Evolutionary conservation across 1,284 basidiomycete genomes (phyloP), one percentile per base, ranked within the genome.

Genomic region (Boletus subluridellus): DNA sequence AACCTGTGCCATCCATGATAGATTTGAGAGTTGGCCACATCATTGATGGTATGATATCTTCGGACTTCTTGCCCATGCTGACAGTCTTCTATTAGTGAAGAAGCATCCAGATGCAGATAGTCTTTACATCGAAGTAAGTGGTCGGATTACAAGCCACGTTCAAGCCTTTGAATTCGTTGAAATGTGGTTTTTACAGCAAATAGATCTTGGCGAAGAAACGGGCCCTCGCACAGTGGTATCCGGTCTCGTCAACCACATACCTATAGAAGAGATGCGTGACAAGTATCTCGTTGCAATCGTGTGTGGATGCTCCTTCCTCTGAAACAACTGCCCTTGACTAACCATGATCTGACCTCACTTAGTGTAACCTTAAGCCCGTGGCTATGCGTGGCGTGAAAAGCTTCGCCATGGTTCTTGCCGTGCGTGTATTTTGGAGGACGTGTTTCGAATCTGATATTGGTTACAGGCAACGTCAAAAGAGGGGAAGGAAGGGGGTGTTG

Each of bases 351-450:
- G 52, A 49, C 55, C 4, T 60, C 10, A 15, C 35, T 5, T 59
- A 91, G 88, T 94, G 94, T 76, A 98, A 98, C 74, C 77, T 98
- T 60, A 98, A 98, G 75, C 95, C 95, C 6, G 95, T 91, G 17
- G 90, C 82, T 65, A 97, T 98, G 95, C 86, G 95, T 58, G 95
- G 95, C 5, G 86, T 98, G 64, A 97, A 96, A 78, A 95, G 93
- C 62, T 95, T 90, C 68, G 95, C 93, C 32, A 98, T 98, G 95
- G 90, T 98, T 37, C 86, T 98, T 63, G 92, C 89, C 67, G 93
- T 93, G 74, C 50, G 88, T 73, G 3, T 3, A 46, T 37, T 52
- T 26, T 38, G 17, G 12, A 28, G 35, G 38, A 39, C 34, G 15
- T 24, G 14, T 53, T 52, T 30, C 14, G 35, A 52, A 54, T 52